Conservation (phyloP, 2,329 filamentous ascomycete genomes). For the Calonectria hawksworthii region DNA sequence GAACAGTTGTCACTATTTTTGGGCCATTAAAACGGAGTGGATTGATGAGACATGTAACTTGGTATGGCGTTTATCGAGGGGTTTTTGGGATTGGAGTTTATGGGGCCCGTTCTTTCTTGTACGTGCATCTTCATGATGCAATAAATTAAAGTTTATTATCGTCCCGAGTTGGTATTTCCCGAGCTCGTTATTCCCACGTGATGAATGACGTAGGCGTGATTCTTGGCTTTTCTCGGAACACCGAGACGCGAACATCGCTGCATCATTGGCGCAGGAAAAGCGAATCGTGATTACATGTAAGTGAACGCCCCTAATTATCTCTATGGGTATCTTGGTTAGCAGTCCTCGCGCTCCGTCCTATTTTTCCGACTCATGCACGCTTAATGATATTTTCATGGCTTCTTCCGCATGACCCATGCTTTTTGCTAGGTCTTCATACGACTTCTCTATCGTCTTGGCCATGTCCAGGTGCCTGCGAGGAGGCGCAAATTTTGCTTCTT, state of each 20-base stretch:
- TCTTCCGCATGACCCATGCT: neutral
- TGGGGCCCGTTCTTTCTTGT: neutral
- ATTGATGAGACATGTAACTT: neutral
- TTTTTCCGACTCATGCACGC: neutral
- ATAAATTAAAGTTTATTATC: neutral
- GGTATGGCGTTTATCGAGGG: neutral
- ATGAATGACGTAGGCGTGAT: neutral
- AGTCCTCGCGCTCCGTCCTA: neutral
- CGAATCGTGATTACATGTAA: neutral
- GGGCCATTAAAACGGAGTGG: neutral
- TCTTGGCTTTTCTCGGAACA: neutral
- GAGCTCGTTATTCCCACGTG: neutral
- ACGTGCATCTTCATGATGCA: neutral
- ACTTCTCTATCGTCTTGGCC: neutral
- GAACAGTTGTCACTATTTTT: neutral
- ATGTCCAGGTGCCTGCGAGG: neutral
- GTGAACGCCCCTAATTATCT: neutral
- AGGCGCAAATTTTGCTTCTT: neutral
- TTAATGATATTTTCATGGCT: neutral
- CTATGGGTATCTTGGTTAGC: neutral
- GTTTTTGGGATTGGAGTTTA: neutral
- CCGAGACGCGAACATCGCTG: neutral
- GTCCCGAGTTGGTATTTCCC: neutral
- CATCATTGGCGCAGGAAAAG: neutral
- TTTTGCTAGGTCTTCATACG: neutral